Evolutionary conservation across 2,329 filamentous ascomycete species (phyloP), one percentile per base, ranked within the genome.

Genomic region (Aspergillus persii): DNA sequence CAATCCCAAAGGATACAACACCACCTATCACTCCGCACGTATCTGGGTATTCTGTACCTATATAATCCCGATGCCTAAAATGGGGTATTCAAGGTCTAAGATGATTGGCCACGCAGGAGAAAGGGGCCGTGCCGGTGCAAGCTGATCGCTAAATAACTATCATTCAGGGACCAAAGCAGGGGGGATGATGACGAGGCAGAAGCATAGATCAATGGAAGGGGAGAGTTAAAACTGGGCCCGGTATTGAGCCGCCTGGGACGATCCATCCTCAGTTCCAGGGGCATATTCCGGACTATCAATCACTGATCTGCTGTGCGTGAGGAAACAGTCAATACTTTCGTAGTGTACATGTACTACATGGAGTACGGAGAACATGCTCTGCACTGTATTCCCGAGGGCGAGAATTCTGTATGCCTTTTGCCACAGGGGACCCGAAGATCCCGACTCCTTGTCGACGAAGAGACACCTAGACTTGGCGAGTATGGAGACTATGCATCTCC

Each of bases 381-480:
- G 18, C 18, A 23, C 18, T 23, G 18, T 23, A 2, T 23, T 23
- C 18, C 18, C 2, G 18, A 23, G 18, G 18, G 18, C 18, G 18
- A 23, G 18, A 23, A 23, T 23, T 23, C 18, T n/a, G 36, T 4
- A 8, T 15, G 15, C 15, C n/a, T 41, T 41, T 12, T 15, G 36
- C 12, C 30, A 41, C 36, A 12, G 15, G 36, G 7, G 36, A 41
- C 36, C 36, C 36, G 36, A 41, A 15, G 36, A 7, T 15, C 36
- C 36, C 15, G 18, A 11, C 52, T 47, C 27, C 15, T 27, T 27
- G 53, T 54, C 51, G 26, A 39, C 26, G 39, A 48, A 23, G 46
- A 50, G 47, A 55, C 30, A 12, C 18, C 39, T 53, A 54, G 48
- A 54, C 64, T 66, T 64, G 64, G 64, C 60, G 58, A 53, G 52